These are phyloP conservation scores for Euphorbia neoarborescens DNA, from an alignment of 441 rosid species.

Conservation along the genomic window DNA sequence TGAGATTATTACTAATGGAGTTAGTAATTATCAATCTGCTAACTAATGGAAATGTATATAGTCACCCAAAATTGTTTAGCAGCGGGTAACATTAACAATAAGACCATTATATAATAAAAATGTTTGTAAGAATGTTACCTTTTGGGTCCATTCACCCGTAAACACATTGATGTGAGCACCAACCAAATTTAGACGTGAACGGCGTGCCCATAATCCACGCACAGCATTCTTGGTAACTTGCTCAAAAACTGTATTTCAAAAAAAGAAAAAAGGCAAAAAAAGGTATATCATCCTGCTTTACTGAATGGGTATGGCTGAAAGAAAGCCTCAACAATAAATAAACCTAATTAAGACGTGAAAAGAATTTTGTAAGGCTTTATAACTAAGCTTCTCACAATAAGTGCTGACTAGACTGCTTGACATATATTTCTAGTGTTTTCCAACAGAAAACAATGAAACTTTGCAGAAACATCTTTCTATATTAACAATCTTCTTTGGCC, in stretches of 20 bases:
- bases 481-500: not conserved
- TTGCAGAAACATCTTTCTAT: not conserved
- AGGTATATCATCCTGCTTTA: not conserved
- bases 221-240: conserved; percentile 93
- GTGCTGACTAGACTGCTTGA: not conserved
- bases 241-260: conserved; percentile 61
- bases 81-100: conserved; percentile 3
- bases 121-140: conserved; percentile 41
- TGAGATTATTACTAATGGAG: not conserved
- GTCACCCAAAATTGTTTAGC: not conserved
- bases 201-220: conserved; percentile 93
- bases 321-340: not conserved
- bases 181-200: conserved; percentile 78
- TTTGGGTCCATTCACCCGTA: conserved; percentile 99
- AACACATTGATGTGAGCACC: conserved; percentile 98
- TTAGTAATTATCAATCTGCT: not conserved
- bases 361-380: not conserved
- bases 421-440: not conserved
- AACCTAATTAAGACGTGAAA: not conserved
- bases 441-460: not conserved
- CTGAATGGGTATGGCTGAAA: not conserved
- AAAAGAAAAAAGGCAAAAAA: conserved; percentile 2
- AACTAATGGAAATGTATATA: not conserved
- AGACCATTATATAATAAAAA: conserved; percentile 6
- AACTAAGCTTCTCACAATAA: not conserved